These are phyloP conservation scores for Agrostemma githago DNA, from an alignment of 148 eudicot species.

Conservation along the genomic window DNA sequence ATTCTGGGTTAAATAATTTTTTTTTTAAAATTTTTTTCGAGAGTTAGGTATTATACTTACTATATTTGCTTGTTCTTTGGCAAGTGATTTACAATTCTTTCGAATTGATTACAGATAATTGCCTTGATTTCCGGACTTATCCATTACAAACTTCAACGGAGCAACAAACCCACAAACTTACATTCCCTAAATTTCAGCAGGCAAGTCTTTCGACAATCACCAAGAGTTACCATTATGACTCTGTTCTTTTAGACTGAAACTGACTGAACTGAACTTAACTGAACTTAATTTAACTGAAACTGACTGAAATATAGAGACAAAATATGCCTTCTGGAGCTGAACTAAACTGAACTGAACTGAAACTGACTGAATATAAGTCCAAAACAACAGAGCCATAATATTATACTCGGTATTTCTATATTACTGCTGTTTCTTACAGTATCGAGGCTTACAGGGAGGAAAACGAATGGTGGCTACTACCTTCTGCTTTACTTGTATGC, in stretches of 20 bases:
- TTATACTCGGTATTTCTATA: not conserved
- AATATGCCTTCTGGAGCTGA: no score
- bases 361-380: no score
- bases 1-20: not conserved
- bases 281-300: no score
- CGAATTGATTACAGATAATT: constrained; percentile 45
- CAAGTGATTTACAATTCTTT: not conserved
- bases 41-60: not conserved
- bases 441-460: constrained; percentile 58
- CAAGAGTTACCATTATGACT: not conserved
- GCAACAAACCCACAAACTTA: constrained; percentile 36
- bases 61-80: not conserved
- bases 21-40: not conserved
- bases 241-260: no score
- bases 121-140: constrained; percentile 71
- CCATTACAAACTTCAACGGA: constrained; percentile 51
- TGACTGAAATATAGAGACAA: no score
- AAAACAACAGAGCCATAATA: no score
- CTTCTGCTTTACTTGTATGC: constrained; percentile 58
- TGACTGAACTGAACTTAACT: no score
- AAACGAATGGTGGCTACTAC: constrained; percentile 94
- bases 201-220: constrained; percentile 35
- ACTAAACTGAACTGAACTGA: no score
- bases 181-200: constrained; percentile 70
- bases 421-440: constrained; percentile 1